Conservation (phyloP, 208 protist species). For the Acanthamoeba triangularis region DNA sequence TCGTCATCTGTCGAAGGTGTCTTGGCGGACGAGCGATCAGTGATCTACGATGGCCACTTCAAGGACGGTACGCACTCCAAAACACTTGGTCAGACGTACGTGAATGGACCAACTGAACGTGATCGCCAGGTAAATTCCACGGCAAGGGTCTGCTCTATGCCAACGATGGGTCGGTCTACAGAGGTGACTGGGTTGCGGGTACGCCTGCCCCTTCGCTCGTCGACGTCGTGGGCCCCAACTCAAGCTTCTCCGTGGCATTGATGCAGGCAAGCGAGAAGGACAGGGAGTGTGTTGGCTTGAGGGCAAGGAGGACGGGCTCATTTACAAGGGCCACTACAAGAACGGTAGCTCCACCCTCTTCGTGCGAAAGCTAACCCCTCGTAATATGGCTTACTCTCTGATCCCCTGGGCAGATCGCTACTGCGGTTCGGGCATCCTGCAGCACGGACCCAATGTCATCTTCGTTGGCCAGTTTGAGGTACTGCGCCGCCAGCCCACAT, state of each 20-base stretch:
- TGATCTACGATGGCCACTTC: too few species aligned
- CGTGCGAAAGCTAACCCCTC: background rate
- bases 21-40: too few species aligned
- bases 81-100: too few species aligned
- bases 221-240: too few species aligned
- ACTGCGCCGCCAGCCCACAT: background rate
- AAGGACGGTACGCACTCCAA: too few species aligned
- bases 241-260: background rate
- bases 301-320: background rate
- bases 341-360: background rate
- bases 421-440: background rate
- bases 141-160: background rate
- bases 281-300: background rate
- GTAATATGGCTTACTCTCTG: background rate
- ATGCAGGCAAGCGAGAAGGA: background rate
- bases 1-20: too few species aligned
- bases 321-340: background rate
- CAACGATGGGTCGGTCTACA: slow-evolving; percentile 1
- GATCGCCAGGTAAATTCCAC: background rate
- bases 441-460: background rate
- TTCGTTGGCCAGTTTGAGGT: slow-evolving; percentile 26
- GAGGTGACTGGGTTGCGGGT: background rate
- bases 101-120: too few species aligned
- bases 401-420: background rate
- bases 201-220: too few species aligned